Evolutionary conservation across 192 early-diverging fungal genomes (phyloP).

Genomic region (Endogone sp.): DNA sequence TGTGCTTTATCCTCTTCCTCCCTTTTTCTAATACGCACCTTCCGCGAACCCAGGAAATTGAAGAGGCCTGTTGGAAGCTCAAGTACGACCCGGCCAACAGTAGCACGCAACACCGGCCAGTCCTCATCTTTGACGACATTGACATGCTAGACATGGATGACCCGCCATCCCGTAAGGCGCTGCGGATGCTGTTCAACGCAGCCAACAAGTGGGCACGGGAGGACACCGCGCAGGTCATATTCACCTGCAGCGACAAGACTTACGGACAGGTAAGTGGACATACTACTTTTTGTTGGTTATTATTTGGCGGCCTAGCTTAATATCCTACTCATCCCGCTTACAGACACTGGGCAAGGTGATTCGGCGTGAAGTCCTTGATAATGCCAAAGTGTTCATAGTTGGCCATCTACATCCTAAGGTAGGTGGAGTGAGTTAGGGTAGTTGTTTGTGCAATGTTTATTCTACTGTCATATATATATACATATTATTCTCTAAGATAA

Average conservation of each 20-base stretch:
- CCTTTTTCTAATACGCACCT: background rate
- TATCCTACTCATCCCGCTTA: background rate
- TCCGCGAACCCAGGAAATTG: background rate
- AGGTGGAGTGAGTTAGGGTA: background rate
- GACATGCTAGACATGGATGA: background rate
- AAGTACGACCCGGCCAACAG: background rate
- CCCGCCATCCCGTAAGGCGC: background rate
- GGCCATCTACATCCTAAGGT: background rate
- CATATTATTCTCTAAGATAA: no score
- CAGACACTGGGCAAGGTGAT: background rate
- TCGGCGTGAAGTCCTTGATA: background rate
- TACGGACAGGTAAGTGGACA: background rate
- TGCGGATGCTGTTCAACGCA: background rate
- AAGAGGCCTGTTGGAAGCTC: background rate
- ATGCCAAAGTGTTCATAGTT: background rate
- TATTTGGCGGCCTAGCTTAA: background rate
- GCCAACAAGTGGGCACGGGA: background rate
- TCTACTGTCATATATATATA: no score
- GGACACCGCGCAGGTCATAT: background rate
- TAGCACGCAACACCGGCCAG: background rate
- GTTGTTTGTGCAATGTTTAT: background rate
- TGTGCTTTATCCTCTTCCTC: background rate
- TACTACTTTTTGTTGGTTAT: background rate
- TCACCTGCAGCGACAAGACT: background rate
- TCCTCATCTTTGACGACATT: background rate